Conservation (phyloP, 176 grass and related monocot genomes). For the barley (Hordeum vulgare) region MorexV3_pseudomolecules_assembly NC_058518.1:513046313-513046812, state of each 20-base stretch:
- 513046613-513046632: too few species aligned
- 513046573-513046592: not conserved
- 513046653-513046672: not conserved
- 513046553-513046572: not conserved
- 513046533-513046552: not conserved
- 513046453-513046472: not conserved
- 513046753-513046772: too few species aligned
- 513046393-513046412: too few species aligned
- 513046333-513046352: too few species aligned
- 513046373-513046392: too few species aligned
- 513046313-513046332: too few species aligned
- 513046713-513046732: not conserved
- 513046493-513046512: not conserved
- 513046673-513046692: too few species aligned
- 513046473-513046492: not conserved
- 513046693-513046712: too few species aligned
- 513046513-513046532: not conserved
- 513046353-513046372: too few species aligned
- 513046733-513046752: not conserved
- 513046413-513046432: too few species aligned
- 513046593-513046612: not conserved
- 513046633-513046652: not conserved
- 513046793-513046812: too few species aligned
- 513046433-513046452: not conserved
- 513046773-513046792: too few species aligned